Evolutionary conservation across 2,329 filamentous ascomycete genomes (phyloP).

Genomic region (Talaromyces funiculosus): DNA sequence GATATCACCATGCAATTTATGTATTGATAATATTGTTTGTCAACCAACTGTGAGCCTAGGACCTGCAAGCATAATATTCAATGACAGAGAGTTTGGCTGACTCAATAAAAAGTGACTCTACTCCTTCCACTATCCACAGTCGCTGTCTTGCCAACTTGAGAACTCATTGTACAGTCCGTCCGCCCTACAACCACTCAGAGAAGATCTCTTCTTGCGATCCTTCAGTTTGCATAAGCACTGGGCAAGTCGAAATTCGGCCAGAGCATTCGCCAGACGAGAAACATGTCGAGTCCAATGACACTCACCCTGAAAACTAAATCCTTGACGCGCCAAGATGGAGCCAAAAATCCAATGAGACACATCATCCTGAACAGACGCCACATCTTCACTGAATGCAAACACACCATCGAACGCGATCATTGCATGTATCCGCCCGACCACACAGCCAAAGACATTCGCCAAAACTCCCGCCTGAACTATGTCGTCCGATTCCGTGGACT

Average conservation of each 20-base stretch:
- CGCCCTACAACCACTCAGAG: background rate
- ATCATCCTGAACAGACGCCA: background rate
- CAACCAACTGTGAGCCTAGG: background rate
- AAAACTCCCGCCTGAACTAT: background rate
- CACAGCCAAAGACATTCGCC: background rate
- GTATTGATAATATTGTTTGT: too few relatives aligned
- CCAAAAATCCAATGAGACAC: background rate
- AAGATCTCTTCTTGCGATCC: background rate
- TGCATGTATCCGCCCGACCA: conserved; percentile 11
- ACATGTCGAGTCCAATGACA: background rate
- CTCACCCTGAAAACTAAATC: background rate
- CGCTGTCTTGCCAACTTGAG: background rate
- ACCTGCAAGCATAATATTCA: background rate
- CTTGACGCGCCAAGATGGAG: background rate
- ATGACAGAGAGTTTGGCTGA: background rate
- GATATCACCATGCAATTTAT: background rate
- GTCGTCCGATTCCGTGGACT: background rate
- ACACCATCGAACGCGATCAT: conserved; percentile 5
- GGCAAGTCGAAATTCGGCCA: too few relatives aligned
- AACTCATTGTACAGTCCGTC: background rate
- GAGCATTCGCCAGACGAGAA: background rate
- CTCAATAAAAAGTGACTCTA: too few relatives aligned
- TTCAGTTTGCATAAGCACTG: background rate
- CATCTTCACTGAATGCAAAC: conserved; percentile 3
- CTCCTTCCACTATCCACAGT: background rate